Evolutionary conservation across 768 basidiomycete genomes (phyloP).

Genomic region (Kwoniella sp.): DNA sequence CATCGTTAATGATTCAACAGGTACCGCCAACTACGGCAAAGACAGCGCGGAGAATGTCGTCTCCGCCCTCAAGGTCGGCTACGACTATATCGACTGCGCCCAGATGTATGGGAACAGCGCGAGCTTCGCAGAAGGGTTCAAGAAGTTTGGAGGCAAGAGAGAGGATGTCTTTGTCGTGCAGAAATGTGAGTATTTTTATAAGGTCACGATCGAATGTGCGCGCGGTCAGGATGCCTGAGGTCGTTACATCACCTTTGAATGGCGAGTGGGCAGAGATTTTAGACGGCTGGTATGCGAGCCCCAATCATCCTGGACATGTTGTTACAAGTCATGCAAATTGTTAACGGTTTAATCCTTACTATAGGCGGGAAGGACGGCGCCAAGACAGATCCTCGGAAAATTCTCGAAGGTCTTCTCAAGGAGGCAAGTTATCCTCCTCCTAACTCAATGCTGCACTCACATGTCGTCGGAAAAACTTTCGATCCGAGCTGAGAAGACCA

Average conservation of each 20-base stretch:
- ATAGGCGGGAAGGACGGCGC: slow-evolving; percentile 13
- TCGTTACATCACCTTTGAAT: no score
- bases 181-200: slow-evolving; percentile 36
- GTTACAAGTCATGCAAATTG: no score
- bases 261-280: no score
- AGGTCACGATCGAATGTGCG: no score
- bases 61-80: slow-evolving; percentile 45
- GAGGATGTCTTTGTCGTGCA: slow-evolving; percentile 63
- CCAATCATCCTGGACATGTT: no score
- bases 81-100: slow-evolving; percentile 49
- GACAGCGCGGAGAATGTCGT: slow-evolving; percentile 15
- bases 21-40: slow-evolving; percentile 28
- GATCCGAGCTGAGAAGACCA: neutral
- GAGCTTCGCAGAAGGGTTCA: slow-evolving; percentile 37
- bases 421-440: slow-evolving; percentile 62
- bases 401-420: slow-evolving; percentile 62
- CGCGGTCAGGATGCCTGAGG: no score
- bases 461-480: no score
- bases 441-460: no score
- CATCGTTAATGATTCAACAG: slow-evolving; percentile 13
- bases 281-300: no score
- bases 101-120: slow-evolving; percentile 52
- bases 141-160: slow-evolving; percentile 32
- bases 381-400: slow-evolving; percentile 41
- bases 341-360: no score